Evolutionary conservation across 495 filamentous ascomycete genomes (phyloP).

Genomic region (Pseudomonodictys pantanalensis): DNA sequence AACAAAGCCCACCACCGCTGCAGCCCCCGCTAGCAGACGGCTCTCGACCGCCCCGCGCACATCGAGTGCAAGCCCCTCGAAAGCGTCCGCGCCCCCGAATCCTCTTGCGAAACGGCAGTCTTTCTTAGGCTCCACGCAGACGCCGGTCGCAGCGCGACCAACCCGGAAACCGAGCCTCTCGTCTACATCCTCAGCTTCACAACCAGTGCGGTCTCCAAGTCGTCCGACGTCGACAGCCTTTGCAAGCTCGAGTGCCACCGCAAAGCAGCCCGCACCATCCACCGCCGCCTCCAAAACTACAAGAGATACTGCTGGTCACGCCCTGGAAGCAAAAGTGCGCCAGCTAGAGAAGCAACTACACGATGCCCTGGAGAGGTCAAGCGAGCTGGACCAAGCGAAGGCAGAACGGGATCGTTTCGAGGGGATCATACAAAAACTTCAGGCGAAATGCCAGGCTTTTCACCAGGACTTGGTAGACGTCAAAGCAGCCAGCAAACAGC

Average conservation of each 20-base stretch:
- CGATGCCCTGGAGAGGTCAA: constrained; percentile 87
- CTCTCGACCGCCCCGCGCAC: neutral
- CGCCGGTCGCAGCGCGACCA: neutral
- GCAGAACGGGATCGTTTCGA: constrained; percentile 83
- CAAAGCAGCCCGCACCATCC: constrained; percentile 1
- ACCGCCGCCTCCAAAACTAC: constrained; percentile 29
- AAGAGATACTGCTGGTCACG: constrained; percentile 55
- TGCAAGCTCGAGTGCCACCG: neutral
- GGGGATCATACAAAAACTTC: constrained; percentile 84
- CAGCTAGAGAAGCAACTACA: constrained; percentile 47
- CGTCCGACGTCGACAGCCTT: neutral
- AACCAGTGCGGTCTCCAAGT: constrained; percentile 13
- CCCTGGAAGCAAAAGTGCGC: constrained; percentile 40
- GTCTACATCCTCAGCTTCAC: neutral
- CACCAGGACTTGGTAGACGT: constrained; percentile 76
- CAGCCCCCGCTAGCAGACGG: neutral
- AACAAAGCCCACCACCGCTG: neutral
- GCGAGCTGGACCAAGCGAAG: constrained; percentile 70
- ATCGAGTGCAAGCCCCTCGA: neutral
- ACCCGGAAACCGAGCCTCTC: neutral
- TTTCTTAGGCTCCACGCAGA: neutral
- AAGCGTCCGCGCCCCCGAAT: neutral
- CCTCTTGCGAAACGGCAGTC: neutral
- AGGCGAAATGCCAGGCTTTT: constrained; percentile 83
- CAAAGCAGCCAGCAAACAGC: constrained; percentile 72